Evolutionary conservation across 2,329 filamentous ascomycete genomes (phyloP).

Genomic region (Hypoxylon sp.): DNA sequence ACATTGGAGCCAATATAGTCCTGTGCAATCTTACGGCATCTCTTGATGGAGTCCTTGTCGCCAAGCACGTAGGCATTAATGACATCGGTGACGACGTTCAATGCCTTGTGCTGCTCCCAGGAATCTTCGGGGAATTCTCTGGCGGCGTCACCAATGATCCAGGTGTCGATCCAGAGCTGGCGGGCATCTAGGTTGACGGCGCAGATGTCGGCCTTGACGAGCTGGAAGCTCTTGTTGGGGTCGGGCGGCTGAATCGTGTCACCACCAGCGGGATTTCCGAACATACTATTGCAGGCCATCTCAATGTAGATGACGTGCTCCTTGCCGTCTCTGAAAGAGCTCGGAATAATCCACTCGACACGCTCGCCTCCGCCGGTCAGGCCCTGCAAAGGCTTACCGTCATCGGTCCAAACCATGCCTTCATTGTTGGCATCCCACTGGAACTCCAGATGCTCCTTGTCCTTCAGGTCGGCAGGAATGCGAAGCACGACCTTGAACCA

Average conservation of each 20-base stretch:
- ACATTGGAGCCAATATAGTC: constrained; percentile 83
- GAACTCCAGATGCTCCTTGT: constrained; percentile 87
- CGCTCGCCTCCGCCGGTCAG: constrained; percentile 90
- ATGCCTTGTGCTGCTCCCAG: constrained; percentile 86
- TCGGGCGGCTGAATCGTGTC: constrained; percentile 89
- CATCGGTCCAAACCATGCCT: constrained; percentile 89
- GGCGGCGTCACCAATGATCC: constrained; percentile 93
- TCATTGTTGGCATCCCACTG: constrained; percentile 97
- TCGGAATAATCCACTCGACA: constrained; percentile 88
- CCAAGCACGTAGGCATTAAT: constrained; percentile 89
- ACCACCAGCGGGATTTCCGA: constrained; percentile 85
- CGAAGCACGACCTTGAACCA: constrained; percentile 91
- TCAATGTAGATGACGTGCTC: constrained; percentile 93
- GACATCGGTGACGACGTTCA: constrained; percentile 84
- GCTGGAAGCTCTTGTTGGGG: constrained; percentile 80
- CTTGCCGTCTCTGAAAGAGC: constrained; percentile 81
- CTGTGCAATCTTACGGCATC: constrained; percentile 82
- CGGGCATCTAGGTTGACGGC: constrained; percentile 87
- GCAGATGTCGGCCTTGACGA: constrained; percentile 83
- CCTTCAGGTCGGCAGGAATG: constrained; percentile 73
- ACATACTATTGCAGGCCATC: constrained; percentile 99
- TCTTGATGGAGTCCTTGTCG: constrained; percentile 77
- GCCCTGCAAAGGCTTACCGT: constrained; percentile 90
- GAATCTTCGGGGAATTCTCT: constrained; percentile 88
- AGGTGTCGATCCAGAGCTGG: constrained; percentile 88